A percentile compares a stretch with the other conserved stretches of the same genome.
Conservation (phyloP, 805 yeast species). For the Nakazawaea molendinolei region DNA sequence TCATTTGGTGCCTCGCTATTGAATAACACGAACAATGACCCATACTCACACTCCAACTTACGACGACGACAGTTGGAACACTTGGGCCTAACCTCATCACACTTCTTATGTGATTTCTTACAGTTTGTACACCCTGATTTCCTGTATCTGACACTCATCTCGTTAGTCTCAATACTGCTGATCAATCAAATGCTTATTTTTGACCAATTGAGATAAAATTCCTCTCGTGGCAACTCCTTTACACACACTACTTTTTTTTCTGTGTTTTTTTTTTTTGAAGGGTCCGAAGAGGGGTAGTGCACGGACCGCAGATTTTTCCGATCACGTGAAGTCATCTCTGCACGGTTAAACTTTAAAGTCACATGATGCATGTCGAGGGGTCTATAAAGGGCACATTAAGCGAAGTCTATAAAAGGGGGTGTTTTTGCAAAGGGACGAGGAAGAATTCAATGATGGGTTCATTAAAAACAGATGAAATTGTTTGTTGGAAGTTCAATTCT, state of each 20-base stretch:
- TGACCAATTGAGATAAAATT: constrained; percentile 8
- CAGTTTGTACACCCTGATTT: constrained; percentile 11
- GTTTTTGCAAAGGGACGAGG: too few relatives aligned
- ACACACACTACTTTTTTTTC: too few relatives aligned
- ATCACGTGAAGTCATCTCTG: too few relatives aligned
- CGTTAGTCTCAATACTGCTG: neutral
- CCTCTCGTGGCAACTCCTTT: constrained; percentile 1
- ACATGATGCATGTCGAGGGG: too few relatives aligned
- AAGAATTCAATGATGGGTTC: constrained; percentile 6
- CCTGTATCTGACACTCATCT: constrained; percentile 4
- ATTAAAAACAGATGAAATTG: too few relatives aligned
- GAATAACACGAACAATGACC: constrained; percentile 3
- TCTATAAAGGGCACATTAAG: too few relatives aligned
- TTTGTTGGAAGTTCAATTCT: too few relatives aligned
- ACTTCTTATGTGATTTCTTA: constrained; percentile 8
- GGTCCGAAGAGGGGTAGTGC: neutral
- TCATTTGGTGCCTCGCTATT: constrained; percentile 1
- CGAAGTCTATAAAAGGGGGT: too few relatives aligned
- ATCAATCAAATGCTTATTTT: neutral
- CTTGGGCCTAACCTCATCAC: constrained; percentile 11
- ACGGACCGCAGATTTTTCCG: too few relatives aligned
- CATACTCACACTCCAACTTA: constrained; percentile 9
- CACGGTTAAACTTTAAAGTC: too few relatives aligned
- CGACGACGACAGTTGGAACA: constrained; percentile 7
- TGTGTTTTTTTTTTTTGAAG: neutral